Percentiles rank a stretch among this genome's conserved stretches.
Evolutionary conservation across 805 yeast genomes (phyloP).

Genomic region (Peterozyma toletana): DNA sequence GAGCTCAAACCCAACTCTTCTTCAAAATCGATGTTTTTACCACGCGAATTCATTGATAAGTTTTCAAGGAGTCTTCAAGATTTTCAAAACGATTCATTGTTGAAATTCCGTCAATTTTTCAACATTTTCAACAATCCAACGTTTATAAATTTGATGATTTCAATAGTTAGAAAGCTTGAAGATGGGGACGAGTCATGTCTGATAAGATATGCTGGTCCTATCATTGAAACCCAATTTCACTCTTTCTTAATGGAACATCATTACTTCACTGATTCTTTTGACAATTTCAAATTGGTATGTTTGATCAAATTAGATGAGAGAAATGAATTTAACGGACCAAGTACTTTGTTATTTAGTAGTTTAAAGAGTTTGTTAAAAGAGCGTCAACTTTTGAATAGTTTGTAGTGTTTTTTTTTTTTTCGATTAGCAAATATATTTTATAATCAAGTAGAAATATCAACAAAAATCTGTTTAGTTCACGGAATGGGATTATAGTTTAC

Average conservation of each 20-base stretch:
- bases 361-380: constrained; percentile 36
- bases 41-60: constrained; percentile 22
- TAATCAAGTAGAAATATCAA: too few relatives aligned
- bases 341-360: constrained; percentile 44
- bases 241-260: constrained; percentile 22
- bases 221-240: constrained; percentile 34
- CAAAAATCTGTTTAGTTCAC: too few relatives aligned
- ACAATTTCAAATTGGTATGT: constrained; percentile 37
- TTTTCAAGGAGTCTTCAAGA: constrained; percentile 15
- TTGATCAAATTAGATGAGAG: constrained; percentile 28
- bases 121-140: constrained; percentile 46
- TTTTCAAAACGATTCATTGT: not conserved
- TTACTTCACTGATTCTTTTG: constrained; percentile 19
- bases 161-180: constrained; percentile 38
- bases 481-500: too few relatives aligned
- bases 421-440: too few relatives aligned
- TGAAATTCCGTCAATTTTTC: constrained; percentile 13
- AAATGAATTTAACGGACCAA: constrained; percentile 40
- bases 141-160: constrained; percentile 36
- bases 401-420: too few relatives aligned
- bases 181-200: constrained; percentile 26
- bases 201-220: constrained; percentile 44
- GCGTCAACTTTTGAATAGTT: too few relatives aligned
- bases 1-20: constrained; percentile 23
- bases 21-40: constrained; percentile 31